Evolutionary conservation across 225 moss, liverwort and hornwort species (phyloP), one percentile per base, ranked within the genome.

Genomic region (Lunularia cruciata): DNA sequence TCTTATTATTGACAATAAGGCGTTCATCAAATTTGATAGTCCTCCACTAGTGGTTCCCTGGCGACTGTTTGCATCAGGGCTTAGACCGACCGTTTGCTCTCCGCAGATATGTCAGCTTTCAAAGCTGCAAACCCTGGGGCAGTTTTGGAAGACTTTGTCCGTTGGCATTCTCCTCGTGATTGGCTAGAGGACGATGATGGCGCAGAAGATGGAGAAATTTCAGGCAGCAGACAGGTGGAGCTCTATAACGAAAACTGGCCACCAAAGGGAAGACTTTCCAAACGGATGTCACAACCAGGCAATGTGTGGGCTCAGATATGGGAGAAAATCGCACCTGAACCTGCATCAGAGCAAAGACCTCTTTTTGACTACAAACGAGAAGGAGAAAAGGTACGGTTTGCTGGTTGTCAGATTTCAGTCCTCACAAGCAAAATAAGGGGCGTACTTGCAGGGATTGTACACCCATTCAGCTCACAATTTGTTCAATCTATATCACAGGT

Each of bases 371-470:
- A 77, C 73, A 67, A 66, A 52, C 81, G 90, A 40, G 96, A 98
- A 72, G 92, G 88, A 10, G 96, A 98, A 83, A 91, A 98, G 92
- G 96, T 92, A 71, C 66, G 16, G 18, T 42, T 40, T 40, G 40
- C 40, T 40, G 6, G 40, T 40, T 13, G 40, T 13, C 40, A 40
- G 40, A 40, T 40, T 40, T 40, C 40, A 40, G n/a, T n/a, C n/a
- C n/a, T 40, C 13, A 40, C 15, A 49, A 6, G 1, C 20, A 12
- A 6, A 57, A 18, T 14, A 1, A 8, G 12, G 55, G 55, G 31
- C 33, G 26, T n/a, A 31, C 20, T 60, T 2, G 10, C 16, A n/a
- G 36, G 33, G 1, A 37, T 20, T 60, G 20, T 37, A 5, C 18
- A 37, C 22, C 20, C 40, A 40, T 40, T 6, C 13, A 40, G n/a